Evolutionary conservation across 306 rosid species (phyloP).

Genomic region (Prosopis cineraria): DNA sequence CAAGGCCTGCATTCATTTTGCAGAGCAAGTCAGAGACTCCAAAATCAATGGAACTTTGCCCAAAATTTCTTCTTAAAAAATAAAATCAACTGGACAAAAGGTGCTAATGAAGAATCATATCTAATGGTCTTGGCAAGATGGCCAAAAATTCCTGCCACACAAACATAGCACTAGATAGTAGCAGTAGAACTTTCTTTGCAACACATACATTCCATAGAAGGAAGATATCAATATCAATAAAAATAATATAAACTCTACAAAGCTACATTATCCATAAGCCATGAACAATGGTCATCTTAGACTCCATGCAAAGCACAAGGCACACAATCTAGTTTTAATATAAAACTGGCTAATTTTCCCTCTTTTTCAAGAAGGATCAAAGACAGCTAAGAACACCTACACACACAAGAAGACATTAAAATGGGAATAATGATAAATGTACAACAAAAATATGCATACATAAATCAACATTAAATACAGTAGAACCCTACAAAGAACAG

Average conservation of each 20-base stretch:
- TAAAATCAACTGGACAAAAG: conserved; percentile 25
- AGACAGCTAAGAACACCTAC: neutral
- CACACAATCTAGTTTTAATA: conserved; percentile 12
- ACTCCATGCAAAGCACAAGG: neutral
- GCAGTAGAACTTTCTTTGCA: neutral
- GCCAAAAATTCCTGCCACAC: conserved; percentile 17
- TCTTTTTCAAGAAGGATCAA: neutral
- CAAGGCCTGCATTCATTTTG: conserved; percentile 74
- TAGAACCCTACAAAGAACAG: conserved; percentile 12
- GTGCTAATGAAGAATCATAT: conserved; percentile 18
- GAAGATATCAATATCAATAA: neutral
- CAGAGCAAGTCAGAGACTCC: conserved; percentile 27
- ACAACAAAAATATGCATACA: conserved; percentile 1
- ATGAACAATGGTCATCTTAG: neutral
- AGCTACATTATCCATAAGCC: neutral
- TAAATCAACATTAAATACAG: conserved; percentile 20
- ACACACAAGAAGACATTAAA: neutral
- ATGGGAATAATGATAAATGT: conserved; percentile 15
- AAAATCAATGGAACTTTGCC: neutral
- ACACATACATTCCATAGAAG: conserved; percentile 14
- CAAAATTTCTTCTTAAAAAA: too few relatives aligned
- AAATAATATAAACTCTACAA: neutral
- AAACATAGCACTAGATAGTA: conserved; percentile 10
- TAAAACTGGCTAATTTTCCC: conserved; percentile 16
- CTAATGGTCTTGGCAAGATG: neutral